Percentiles rank a stretch among this genome's conserved stretches.
Evolutionary conservation across 2,329 filamentous ascomycete species (phyloP).

Genomic region (Cladophialophora yegresii): DNA sequence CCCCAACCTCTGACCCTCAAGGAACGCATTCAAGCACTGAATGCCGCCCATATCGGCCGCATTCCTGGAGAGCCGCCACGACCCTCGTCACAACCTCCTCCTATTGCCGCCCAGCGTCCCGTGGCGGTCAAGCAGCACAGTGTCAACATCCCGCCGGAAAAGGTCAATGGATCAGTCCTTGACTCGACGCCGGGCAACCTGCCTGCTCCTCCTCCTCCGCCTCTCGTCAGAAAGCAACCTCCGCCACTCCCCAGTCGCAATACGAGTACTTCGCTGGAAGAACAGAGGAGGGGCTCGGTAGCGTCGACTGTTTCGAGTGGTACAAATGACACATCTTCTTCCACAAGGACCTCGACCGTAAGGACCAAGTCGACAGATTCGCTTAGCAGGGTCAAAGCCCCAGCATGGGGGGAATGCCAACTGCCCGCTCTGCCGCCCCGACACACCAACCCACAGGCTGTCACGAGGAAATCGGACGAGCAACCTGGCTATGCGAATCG

Average conservation of each 20-base stretch:
- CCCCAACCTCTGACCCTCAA: constrained; percentile 49
- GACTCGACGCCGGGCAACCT: constrained; percentile 39
- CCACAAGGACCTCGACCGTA: constrained; percentile 23
- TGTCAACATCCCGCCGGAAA: constrained; percentile 43
- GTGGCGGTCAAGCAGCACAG: constrained; percentile 38
- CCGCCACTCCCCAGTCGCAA: constrained; percentile 53
- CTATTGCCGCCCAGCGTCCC: constrained; percentile 39
- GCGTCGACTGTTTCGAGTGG: constrained; percentile 54
- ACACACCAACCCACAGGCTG: constrained; percentile 35
- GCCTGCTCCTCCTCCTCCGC: constrained; percentile 35
- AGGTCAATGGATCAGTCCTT: constrained; percentile 40
- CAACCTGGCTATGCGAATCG: constrained; percentile 46
- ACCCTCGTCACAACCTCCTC: constrained; percentile 31
- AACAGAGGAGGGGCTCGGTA: constrained; percentile 45
- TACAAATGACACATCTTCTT: constrained; percentile 40
- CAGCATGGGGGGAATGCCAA: constrained; percentile 58
- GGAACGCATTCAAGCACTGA: constrained; percentile 50
- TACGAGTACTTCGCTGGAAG: constrained; percentile 41
- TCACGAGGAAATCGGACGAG: constrained; percentile 37
- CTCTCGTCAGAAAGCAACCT: constrained; percentile 37
- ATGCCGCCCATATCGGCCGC: constrained; percentile 47
- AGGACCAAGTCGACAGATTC: constrained; percentile 39
- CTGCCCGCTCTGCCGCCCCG: constrained; percentile 59
- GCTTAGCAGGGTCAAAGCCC: constrained; percentile 52
- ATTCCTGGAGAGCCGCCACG: constrained; percentile 40